Evolutionary conservation across 352 stramenopile species (phyloP), one percentile per base, ranked within the genome.

Genomic region (Pythium biforme): DNA sequence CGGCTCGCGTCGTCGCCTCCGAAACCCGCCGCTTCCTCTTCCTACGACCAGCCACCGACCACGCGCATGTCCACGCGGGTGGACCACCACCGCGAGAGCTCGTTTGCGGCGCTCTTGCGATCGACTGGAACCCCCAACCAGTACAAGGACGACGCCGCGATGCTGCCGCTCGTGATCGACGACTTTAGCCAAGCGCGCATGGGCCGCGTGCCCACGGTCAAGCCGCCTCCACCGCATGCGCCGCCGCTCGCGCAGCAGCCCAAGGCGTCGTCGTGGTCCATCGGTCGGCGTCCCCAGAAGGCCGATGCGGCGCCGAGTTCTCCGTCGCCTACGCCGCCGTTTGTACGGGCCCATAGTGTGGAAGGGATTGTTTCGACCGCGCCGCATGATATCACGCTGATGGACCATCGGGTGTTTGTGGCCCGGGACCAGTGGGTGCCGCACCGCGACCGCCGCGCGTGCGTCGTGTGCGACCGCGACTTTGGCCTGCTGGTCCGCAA

Each of bases 401-500:
- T 93, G 48, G 80, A 93, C 61, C 75, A 83, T 20, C 76, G 75
- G 6, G 72, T 80, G 52, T 93, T 93, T 48, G 81, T 89, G 1
- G 20, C 70, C 2, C 69, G 68, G 3, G 74, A 77, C 34, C 73
- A 88, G 65, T 90, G 75, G 79, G 76, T 90, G 3, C 64, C 62
- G 33, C 78, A 77, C 59, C 81, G 64, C 45, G 50, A 68, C 57
- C 77, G 81, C 1, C 81, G 76, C 23, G 43, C 70, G 8, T 93
- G 84, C 55, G 65, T 78, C 49, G 82, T 93, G 12, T 93, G 84
- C 49, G 66, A 84, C 58, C 72, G 82, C 6, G 82, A 93, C 19
- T 93, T 93, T 46, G 70, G 59, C n/a, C 51, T 90, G 11, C 66
- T n/a, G n/a, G n/a, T 90, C 10, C 75, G 84, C 25, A 89, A 92